Percentiles rank a stretch among this genome's conserved stretches.
These are phyloP conservation scores for Lactarius hengduanensis DNA, from an alignment of 768 basidiomycete species.

Conservation along the genomic window DNA sequence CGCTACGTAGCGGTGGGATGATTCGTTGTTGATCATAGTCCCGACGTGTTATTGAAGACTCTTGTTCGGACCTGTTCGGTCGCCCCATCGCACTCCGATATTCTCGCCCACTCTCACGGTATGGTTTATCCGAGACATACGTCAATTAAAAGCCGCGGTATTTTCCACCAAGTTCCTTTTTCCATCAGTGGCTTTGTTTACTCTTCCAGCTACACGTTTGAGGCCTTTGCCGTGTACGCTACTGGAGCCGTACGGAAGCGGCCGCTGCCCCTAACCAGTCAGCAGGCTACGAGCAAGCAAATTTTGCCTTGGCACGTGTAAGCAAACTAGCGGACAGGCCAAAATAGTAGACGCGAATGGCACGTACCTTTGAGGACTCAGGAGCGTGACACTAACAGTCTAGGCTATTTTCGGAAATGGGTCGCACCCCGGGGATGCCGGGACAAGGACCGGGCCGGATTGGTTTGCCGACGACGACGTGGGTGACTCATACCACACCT, in stretches of 20 bases:
- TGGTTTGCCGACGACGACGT: neutral
- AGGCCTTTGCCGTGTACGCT: neutral
- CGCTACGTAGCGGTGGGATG: neutral
- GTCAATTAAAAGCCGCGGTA: neutral
- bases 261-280: neutral
- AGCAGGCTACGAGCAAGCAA: neutral
- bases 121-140: conserved; percentile 11
- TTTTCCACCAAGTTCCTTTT: conserved; percentile 2
- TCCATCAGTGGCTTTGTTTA: neutral
- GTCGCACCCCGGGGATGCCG: conserved; percentile 1
- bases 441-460: neutral
- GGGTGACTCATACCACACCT: neutral
- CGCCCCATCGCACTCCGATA: neutral
- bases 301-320: neutral
- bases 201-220: neutral
- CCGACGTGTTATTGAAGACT: conserved; percentile 4
- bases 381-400: neutral
- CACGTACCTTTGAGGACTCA: neutral
- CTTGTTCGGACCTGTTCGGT: conserved; percentile 5
- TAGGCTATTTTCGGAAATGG: neutral
- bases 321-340: neutral
- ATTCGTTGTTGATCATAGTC: neutral
- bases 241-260: neutral
- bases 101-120: neutral
- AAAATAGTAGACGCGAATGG: neutral